Evolutionary conservation across 148 eudicot species (phyloP), one percentile per base, ranked within the genome.

Genomic region (Linanthus parryae): DNA sequence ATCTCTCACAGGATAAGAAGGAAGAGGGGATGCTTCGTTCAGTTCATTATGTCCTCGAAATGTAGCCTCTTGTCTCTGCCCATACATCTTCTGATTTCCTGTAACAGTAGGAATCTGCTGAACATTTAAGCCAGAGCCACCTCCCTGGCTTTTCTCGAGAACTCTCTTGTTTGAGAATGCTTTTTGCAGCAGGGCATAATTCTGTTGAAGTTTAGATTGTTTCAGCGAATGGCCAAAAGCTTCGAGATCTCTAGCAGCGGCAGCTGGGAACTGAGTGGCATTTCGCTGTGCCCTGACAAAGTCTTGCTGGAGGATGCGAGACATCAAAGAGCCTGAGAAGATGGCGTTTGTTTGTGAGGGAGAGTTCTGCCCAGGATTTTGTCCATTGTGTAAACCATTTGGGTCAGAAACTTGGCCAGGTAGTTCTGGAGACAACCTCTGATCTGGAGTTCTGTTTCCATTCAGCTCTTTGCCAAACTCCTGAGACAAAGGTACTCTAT

Each of bases 181-280:
- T 54, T 59, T 65, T 10, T 59, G 62, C 44, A 58, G 38, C 9
- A 35, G 49, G 26, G 68, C 52, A 39, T 59, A 59, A 41, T 30
- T 52, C 25, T 39, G 74, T 19, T 56, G 45, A 12, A 52, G 47
- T 41, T 64, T 36, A 14, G 55, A 61, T 7, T 71, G 67, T 57
- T 48, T 62, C 44, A 75, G 43, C 38, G 71, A 64, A 50, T 65
- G 70, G 53, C 73, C 70, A 63, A 75, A 75, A 20, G 63, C 67
- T 66, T 68, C 68, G 34, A 70, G 17, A 31, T 69, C 71, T 52
- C 45, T 48, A 26, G 48, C 68, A 41, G 61, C 46, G 47, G 48
- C 58, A 44, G 33, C 21, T 12, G 47, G 43, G 0, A 36, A n/a
- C 36, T 54, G 59, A 10, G 34, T 52, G 51, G 33, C 57, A 40